Conservation (phyloP, 2,329 filamentous ascomycete species). For the Didymella arachidicola region DNA sequence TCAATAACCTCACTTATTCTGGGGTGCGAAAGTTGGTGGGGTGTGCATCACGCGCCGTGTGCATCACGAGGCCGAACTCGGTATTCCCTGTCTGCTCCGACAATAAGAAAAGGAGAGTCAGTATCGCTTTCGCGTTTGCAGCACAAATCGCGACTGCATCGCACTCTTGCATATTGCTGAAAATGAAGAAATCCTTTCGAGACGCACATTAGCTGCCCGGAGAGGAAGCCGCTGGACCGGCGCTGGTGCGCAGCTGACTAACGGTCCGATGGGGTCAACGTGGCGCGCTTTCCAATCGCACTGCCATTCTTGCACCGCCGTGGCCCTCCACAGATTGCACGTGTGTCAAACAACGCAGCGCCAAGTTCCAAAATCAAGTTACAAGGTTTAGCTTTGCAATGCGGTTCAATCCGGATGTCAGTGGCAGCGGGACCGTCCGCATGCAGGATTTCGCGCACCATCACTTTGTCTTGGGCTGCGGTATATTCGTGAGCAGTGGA, state of each 20-base stretch:
- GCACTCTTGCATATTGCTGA: neutral
- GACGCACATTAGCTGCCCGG: neutral
- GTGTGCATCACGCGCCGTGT: too few relatives aligned
- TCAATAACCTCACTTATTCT: too few relatives aligned
- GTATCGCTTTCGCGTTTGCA: conserved; percentile 27
- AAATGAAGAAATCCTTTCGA: neutral
- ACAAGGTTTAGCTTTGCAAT: neutral
- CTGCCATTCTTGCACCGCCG: neutral
- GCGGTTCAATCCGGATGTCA: neutral
- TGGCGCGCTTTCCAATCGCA: neutral
- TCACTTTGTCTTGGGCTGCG: neutral
- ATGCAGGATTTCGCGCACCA: conserved; percentile 1
- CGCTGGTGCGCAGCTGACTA: conserved; percentile 5
- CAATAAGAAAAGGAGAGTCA: conserved; percentile 12
- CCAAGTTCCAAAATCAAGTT: neutral
- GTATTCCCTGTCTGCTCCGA: conserved; percentile 26
- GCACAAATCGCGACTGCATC: neutral
- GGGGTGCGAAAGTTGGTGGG: too few relatives aligned
- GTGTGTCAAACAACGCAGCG: neutral
- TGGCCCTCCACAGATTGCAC: neutral
- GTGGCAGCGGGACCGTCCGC: neutral
- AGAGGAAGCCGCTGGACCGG: neutral
- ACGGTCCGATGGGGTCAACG: neutral
- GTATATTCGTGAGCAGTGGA: too few relatives aligned
- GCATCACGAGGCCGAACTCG: too few relatives aligned